These are phyloP conservation scores for Ophiostoma sp. DNA, from an alignment of 2,329 filamentous ascomycete genomes.

Conservation along the genomic window DNA sequence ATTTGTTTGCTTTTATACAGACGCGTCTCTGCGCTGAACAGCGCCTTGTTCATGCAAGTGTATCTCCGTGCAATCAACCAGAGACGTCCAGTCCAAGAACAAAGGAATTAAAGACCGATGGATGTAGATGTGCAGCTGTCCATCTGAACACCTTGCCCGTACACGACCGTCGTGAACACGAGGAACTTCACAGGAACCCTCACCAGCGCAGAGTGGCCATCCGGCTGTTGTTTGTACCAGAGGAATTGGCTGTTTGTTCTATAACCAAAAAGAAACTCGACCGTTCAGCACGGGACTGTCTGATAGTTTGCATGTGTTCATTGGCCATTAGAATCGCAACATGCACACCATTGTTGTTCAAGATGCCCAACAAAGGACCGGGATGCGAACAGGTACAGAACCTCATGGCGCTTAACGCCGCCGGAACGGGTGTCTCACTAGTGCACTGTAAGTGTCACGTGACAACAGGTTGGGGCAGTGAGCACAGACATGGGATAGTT, in stretches of 20 bases:
- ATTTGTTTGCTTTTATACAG: background rate
- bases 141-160: background rate
- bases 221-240: too few relatives aligned
- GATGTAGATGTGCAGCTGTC: background rate
- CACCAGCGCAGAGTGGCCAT: too few relatives aligned
- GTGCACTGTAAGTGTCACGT: too few relatives aligned
- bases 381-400: background rate
- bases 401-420: too few relatives aligned
- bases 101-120: background rate
- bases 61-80: background rate
- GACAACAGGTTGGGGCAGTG: too few relatives aligned
- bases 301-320: background rate
- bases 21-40: background rate
- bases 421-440: too few relatives aligned
- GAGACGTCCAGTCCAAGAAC: too few relatives aligned
- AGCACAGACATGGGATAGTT: too few relatives aligned
- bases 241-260: too few relatives aligned
- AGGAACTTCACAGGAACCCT: background rate
- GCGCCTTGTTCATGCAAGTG: background rate
- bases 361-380: background rate
- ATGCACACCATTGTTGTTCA: background rate
- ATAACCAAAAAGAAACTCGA: too few relatives aligned
- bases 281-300: too few relatives aligned
- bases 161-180: background rate
- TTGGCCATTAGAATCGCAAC: background rate